These are phyloP conservation scores for Gaeumannomyces sp. DNA, from an alignment of 2,329 filamentous ascomycete species.

Conservation along the genomic window DNA sequence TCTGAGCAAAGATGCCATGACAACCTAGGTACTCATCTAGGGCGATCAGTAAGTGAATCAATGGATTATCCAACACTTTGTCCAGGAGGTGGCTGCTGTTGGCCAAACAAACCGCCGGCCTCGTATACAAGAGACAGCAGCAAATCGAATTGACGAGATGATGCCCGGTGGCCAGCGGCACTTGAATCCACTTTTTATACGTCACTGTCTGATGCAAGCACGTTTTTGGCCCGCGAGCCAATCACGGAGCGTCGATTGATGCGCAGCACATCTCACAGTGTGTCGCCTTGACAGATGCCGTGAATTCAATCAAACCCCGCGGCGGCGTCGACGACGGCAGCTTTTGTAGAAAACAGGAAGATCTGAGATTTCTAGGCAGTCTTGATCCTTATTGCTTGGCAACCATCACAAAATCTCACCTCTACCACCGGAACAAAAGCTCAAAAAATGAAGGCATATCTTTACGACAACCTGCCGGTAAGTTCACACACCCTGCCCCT, in stretches of 20 bases:
- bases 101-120: not conserved
- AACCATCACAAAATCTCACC: not conserved
- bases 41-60: too few relatives aligned
- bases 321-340: too few relatives aligned
- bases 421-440: not conserved
- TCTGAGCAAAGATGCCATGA: too few relatives aligned
- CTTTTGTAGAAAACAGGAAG: not conserved
- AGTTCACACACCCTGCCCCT: not conserved
- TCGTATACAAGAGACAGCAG: not conserved
- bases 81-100: not conserved
- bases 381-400: not conserved
- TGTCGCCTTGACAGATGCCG: not conserved
- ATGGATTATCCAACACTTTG: too few relatives aligned
- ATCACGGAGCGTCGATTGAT: conserved; percentile 2
- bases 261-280: not conserved
- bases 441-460: conserved; percentile 4
- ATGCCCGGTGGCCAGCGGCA: too few relatives aligned
- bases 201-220: conserved; percentile 5
- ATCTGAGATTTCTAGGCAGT: not conserved
- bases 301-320: not conserved
- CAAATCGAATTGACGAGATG: too few relatives aligned
- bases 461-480: conserved; percentile 7
- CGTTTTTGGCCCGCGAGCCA: conserved; percentile 5
- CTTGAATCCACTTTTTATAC: not conserved
- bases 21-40: too few relatives aligned